Evolutionary conservation across 768 basidiomycete species (phyloP), one percentile per base, ranked within the genome.

Genomic region (Pleurotus pulmonarius): DNA sequence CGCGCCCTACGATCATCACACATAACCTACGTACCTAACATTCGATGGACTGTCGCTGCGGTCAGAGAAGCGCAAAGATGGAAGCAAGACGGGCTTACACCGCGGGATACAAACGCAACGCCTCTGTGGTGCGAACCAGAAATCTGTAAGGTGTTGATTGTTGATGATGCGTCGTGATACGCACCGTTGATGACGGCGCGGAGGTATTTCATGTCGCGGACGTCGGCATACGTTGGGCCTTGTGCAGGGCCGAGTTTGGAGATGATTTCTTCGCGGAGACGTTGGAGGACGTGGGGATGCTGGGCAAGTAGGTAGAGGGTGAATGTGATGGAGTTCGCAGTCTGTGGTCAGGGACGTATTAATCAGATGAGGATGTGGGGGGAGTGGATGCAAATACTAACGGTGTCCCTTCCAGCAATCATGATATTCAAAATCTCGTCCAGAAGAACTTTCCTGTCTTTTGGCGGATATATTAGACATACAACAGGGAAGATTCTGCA

Each of bases 381-480:
- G 29, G 7, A 34, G 29, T 38, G 18, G 12, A 26, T 3, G 24
- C 51, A 43, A 58, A 43, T 22, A 57, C 71, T 26, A 49, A 77
- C 77, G 2, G 83, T 86, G 57, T 86, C 85, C 18, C 82, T 73
- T 6, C 80, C 82, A 20, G 83, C 83, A 24, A 85, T 71, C 13
- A 82, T 66, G 43, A 85, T 79, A 58, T 84, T 84, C 15, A 83
- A 61, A 3, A 70, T 72, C 60, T 78, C 75, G 59, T 83, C 82
- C 56, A 74, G 74, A n/a, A 85, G 65, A 12, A 75, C 61, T 26
- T 65, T 68, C 5, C 59, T 61, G 54, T 78, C 76, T 77, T 49
- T 24, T 39, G 38, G 8, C 20, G n/a, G 15, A 7, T 46, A 3
- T 25, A 11, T 16, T 29, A 39, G 37, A 13, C 45, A 4, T 24